A percentile compares a stretch with the other conserved stretches of the same genome.
Conservation (phyloP, 371 early-diverging fungal genomes). For the Gilbertella persicaria region DNA sequence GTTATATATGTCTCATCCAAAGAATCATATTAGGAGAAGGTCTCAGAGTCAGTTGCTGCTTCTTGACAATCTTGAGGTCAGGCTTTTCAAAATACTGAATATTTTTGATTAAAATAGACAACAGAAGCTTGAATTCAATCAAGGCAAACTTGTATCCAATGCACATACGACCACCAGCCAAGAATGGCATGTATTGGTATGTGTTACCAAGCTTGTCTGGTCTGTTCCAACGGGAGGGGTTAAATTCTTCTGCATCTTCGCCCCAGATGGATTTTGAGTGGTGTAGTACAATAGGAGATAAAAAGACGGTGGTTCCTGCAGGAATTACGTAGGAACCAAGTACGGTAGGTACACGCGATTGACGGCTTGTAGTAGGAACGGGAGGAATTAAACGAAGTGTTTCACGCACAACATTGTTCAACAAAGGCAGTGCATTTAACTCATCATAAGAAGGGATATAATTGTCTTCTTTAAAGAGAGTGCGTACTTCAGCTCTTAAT, state of each 20-base stretch:
- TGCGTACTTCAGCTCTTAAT: conserved; percentile 43
- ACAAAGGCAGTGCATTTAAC: conserved; percentile 43
- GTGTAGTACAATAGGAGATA: conserved; percentile 48
- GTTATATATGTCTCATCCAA: conserved; percentile 19
- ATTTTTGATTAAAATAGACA: conserved; percentile 34
- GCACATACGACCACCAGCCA: conserved; percentile 55
- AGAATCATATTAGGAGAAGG: conserved; percentile 42
- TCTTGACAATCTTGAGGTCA: conserved; percentile 26
- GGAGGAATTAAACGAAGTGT: conserved; percentile 53
- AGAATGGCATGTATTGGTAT: conserved; percentile 62
- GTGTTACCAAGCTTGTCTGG: conserved; percentile 28
- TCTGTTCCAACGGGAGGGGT: conserved; percentile 63
- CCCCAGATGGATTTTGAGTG: conserved; percentile 63
- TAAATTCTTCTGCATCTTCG: conserved; percentile 61
- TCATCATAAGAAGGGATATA: conserved; percentile 43
- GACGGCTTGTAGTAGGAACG: conserved; percentile 51
- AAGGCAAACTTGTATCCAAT: conserved; percentile 47
- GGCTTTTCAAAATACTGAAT: conserved; percentile 43
- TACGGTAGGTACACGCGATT: conserved; percentile 39
- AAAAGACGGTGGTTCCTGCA: conserved; percentile 51
- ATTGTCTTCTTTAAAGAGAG: conserved; percentile 20
- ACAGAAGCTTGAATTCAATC: conserved; percentile 41
- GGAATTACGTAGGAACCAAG: conserved; percentile 52
- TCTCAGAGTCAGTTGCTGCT: conserved; percentile 37
- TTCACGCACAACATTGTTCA: conserved; percentile 58